These are phyloP conservation scores for Suillus subaureus DNA, from an alignment of 768 basidiomycete genomes.

Conservation along the genomic window DNA sequence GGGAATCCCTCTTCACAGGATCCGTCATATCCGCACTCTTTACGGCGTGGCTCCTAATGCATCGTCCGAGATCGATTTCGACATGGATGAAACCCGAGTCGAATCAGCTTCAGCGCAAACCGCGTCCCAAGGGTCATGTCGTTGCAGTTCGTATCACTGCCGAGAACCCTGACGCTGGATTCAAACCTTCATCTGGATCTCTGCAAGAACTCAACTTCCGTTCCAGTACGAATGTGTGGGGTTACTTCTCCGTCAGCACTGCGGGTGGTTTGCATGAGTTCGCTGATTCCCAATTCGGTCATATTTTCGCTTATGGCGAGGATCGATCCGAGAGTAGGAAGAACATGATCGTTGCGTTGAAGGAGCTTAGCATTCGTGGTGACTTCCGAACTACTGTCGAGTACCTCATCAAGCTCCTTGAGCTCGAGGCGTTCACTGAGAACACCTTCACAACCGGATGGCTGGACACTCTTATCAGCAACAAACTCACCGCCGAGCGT, in stretches of 20 bases:
- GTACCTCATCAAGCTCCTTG: slow-evolving; percentile 96
- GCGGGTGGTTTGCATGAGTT: slow-evolving; percentile 98
- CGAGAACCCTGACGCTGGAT: slow-evolving; percentile 99
- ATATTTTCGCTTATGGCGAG: slow-evolving; percentile 98
- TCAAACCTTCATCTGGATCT: slow-evolving; percentile 97
- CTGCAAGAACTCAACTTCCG: slow-evolving; percentile 99
- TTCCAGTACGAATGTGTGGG: slow-evolving; percentile 99
- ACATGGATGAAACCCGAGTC: slow-evolving; percentile 90
- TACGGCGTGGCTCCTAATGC: slow-evolving; percentile 94
- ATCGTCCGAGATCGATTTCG: slow-evolving; percentile 94
- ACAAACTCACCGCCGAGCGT: slow-evolving; percentile 95
- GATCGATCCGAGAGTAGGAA: slow-evolving; percentile 94
- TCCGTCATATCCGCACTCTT: slow-evolving; percentile 92
- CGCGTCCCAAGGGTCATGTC: slow-evolving; percentile 96
- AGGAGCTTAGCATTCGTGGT: slow-evolving; percentile 97
- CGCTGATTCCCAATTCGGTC: slow-evolving; percentile 98
- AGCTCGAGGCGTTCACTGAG: slow-evolving; percentile 93
- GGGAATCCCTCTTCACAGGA: slow-evolving; percentile 95
- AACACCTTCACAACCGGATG: slow-evolving; percentile 99
- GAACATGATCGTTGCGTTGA: slow-evolving; percentile 99
- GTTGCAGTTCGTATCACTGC: slow-evolving; percentile 99
- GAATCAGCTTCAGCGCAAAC: slow-evolving; percentile 88
- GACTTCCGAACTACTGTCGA: slow-evolving; percentile 99
- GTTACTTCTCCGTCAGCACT: slow-evolving; percentile 96
- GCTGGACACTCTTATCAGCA: slow-evolving; percentile 96